These are phyloP conservation scores for Pecoramyces ruminantium DNA, from an alignment of 192 early-diverging fungal species.

Conservation along the genomic window DNA sequence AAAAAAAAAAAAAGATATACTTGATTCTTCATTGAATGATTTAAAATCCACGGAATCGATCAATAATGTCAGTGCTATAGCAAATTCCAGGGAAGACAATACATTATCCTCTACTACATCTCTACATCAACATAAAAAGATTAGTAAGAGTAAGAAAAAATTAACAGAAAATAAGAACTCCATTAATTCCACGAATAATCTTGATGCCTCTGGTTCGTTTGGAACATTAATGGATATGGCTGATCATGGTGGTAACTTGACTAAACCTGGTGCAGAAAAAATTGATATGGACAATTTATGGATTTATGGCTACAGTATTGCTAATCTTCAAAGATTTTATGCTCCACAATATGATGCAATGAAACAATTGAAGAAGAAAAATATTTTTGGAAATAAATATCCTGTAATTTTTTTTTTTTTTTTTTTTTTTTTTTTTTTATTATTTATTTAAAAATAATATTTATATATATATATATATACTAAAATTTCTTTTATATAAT, in stretches of 20 bases:
- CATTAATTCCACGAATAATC: conserved; percentile 4
- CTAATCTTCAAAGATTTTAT: conserved; percentile 22
- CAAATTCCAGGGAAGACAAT: background rate
- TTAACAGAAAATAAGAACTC: background rate
- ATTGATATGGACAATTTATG: background rate
- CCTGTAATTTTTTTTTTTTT: no score
- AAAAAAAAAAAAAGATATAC: no score
- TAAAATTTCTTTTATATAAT: no score
- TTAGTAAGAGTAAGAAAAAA: background rate
- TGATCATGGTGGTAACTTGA: background rate
- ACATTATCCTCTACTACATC: background rate
- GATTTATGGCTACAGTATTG: conserved; percentile 10
- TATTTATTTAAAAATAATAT: no score
- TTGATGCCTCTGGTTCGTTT: conserved; percentile 1
- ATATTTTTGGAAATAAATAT: background rate
- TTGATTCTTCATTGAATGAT: no score
- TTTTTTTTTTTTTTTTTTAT: no score
- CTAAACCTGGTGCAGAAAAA: background rate
- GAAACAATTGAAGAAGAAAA: conserved; percentile 3
- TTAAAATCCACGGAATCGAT: no score
- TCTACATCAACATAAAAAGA: background rate
- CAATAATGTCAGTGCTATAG: no score
- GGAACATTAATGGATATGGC: background rate
- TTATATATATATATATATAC: no score
- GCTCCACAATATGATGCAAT: conserved; percentile 14